Evolutionary conservation across 2,329 filamentous ascomycete species (phyloP), one percentile per base, ranked within the genome.

Genomic region (Ceratocystis colombiana): DNA sequence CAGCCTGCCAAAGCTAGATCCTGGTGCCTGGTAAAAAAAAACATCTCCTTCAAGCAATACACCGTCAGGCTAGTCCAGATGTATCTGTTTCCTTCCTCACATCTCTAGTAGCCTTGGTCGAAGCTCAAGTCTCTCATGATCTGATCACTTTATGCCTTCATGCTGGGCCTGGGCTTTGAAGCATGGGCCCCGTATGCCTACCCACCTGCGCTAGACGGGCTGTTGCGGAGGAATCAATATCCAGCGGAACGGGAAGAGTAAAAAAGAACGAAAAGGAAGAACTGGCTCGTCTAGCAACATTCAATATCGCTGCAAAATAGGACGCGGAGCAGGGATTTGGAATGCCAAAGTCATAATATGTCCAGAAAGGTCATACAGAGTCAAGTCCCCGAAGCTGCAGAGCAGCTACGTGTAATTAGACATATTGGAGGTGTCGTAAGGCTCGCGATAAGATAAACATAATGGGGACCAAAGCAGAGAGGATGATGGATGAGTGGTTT

Each of bases 71-170:
- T 5, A 41, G 37, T 12, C 37, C 37, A 41, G 12, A 41, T 59
- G 4, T 59, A n/a, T 37, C 55, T 37, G 55, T 37, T 59, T 25
- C 33, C n/a, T 8, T 37, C 6, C 28, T 37, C 10, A 15, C 37
- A 10, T 17, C 8, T 37, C 28, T 59, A n/a, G n/a, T 30, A n/a
- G 28, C 12, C 25, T 37, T 59, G 55, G 28, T 37, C 55, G 55
- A 59, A 59, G 55, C 55, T 37, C n/a, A 59, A 59, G 15, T 59
- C 55, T 59, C 33, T 59, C 55, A n/a, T 59, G 55, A 17, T 59
- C 55, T 37, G 55, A 59, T 59, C 55, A 59, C 17, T 17, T 37
- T 30, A 59, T 59, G 55, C 55, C 37, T 37, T 59, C 17, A 59
- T 59, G 17, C 55, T 30, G 53, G 53, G 30, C 25, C 53, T 57